Conservation (phyloP, 2,329 filamentous ascomycete genomes). For the Beauveria brongniartii region DNA sequence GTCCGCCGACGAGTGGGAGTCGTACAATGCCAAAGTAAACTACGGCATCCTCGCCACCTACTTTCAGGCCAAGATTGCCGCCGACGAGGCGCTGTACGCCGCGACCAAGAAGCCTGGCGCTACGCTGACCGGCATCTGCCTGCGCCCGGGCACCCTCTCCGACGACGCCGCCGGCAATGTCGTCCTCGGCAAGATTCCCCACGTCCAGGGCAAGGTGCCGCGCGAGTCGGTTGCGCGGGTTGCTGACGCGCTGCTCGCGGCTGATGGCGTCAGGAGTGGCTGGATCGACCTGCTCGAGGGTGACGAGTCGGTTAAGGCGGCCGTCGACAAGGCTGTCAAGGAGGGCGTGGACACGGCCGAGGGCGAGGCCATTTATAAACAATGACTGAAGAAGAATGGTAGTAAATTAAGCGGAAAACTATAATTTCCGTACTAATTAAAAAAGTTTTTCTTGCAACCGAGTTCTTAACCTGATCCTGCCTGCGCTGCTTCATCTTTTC, state of each 20-base stretch:
- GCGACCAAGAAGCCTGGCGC: slow-evolving; percentile 28
- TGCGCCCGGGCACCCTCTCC: slow-evolving; percentile 45
- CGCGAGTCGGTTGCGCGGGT: slow-evolving; percentile 53
- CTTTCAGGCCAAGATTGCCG: slow-evolving; percentile 52
- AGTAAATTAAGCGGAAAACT: background rate
- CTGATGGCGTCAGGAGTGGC: slow-evolving; percentile 34
- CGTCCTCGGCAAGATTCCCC: slow-evolving; percentile 37
- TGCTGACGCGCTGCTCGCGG: slow-evolving; percentile 46
- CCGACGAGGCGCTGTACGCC: slow-evolving; percentile 49
- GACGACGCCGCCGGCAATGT: slow-evolving; percentile 41
- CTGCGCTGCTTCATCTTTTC: background rate
- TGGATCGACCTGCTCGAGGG: slow-evolving; percentile 52
- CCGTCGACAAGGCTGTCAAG: slow-evolving; percentile 39
- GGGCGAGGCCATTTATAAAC: slow-evolving; percentile 36
- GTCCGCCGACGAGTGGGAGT: slow-evolving; percentile 40
- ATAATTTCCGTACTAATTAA: background rate
- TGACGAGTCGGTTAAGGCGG: slow-evolving; percentile 37
- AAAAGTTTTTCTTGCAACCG: background rate
- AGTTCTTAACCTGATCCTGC: background rate
- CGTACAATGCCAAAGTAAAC: slow-evolving; percentile 33
- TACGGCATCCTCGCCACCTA: slow-evolving; percentile 39
- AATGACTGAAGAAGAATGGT: background rate
- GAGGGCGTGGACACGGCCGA: slow-evolving; percentile 44
- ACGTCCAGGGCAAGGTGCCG: slow-evolving; percentile 33
- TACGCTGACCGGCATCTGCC: slow-evolving; percentile 40